Conservation (phyloP, 192 early-diverging fungal species). For the Backusella liffmaniae region DNA sequence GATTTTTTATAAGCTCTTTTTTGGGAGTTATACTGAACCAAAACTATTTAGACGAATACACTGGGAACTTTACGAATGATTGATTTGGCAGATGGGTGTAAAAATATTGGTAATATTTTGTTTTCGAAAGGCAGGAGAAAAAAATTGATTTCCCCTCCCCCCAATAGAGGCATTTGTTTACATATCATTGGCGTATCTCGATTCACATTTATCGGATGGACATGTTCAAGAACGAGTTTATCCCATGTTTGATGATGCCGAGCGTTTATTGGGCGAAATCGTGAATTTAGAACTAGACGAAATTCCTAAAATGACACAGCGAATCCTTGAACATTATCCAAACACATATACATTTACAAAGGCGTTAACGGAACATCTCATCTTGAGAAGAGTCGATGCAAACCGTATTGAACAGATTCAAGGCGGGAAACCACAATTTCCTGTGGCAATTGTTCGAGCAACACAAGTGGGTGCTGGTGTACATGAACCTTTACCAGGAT, state of each 20-base stretch:
- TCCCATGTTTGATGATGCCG: slow-evolving; percentile 38
- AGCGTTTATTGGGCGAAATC: slow-evolving; percentile 34
- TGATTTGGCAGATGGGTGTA: slow-evolving; percentile 40
- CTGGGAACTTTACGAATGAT: slow-evolving; percentile 39
- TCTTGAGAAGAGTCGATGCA: slow-evolving; percentile 38
- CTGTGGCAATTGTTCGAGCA: slow-evolving; percentile 36
- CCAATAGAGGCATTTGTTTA: slow-evolving; percentile 36
- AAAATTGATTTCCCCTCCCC: not conserved
- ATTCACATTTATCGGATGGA: slow-evolving; percentile 33
- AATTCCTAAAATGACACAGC: slow-evolving; percentile 41
- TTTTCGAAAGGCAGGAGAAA: not conserved
- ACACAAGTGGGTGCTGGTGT: slow-evolving; percentile 31
- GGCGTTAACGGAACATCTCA: slow-evolving; percentile 47
- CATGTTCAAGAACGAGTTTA: slow-evolving; percentile 40
- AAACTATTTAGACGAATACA: slow-evolving; percentile 33
- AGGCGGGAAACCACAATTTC: slow-evolving; percentile 38
- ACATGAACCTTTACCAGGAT: slow-evolving; percentile 36
- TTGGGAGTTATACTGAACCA: not conserved
- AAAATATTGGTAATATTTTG: slow-evolving; percentile 23
- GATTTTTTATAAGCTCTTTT: not conserved
- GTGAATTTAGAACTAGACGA: slow-evolving; percentile 36
- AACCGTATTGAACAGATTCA: slow-evolving; percentile 38
- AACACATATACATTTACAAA: slow-evolving; percentile 55
- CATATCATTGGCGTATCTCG: slow-evolving; percentile 36
- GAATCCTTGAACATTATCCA: slow-evolving; percentile 39